Conservation (phyloP, 2,329 filamentous ascomycete genomes). For the Coniochaeta sp. region DNA sequence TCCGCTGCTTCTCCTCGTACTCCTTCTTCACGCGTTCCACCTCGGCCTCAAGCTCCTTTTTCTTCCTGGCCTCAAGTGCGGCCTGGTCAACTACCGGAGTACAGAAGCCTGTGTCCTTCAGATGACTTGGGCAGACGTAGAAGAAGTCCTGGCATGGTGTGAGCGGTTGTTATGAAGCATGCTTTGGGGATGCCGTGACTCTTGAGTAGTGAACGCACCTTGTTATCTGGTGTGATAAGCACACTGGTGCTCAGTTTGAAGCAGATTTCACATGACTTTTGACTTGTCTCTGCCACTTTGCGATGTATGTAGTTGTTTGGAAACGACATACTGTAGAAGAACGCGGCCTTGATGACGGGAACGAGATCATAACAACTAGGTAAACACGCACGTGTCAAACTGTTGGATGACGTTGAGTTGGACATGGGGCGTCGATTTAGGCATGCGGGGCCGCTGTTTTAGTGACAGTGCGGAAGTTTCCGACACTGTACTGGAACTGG, state of each 20-base stretch:
- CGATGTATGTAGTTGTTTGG: conserved; percentile 80
- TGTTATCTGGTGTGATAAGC: conserved; percentile 81
- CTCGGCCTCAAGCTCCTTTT: conserved; percentile 60
- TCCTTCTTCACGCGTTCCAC: conserved; percentile 63
- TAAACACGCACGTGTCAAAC: not conserved
- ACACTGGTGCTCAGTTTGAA: conserved; percentile 84
- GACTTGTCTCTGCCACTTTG: conserved; percentile 75
- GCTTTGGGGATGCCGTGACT: too few species aligned
- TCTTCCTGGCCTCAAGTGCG: conserved; percentile 55
- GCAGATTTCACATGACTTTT: conserved; percentile 85
- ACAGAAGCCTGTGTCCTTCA: conserved; percentile 79
- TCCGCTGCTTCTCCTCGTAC: conserved; percentile 65
- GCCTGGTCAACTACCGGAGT: conserved; percentile 65
- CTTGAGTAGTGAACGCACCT: conserved; percentile 56
- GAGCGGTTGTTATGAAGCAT: too few species aligned
- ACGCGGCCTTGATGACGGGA: not conserved
- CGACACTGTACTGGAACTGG: too few species aligned
- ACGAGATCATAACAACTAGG: too few species aligned
- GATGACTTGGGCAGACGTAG: conserved; percentile 77
- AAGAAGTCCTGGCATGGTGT: conserved; percentile 90
- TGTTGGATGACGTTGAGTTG: too few species aligned
- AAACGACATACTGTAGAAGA: conserved; percentile 43
- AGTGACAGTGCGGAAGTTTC: too few species aligned
- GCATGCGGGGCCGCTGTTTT: too few species aligned
- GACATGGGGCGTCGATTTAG: too few species aligned